These are phyloP conservation scores for Ceratocystis colombiana DNA, from an alignment of 2,329 filamentous ascomycete genomes.

Conservation along the genomic window DNA sequence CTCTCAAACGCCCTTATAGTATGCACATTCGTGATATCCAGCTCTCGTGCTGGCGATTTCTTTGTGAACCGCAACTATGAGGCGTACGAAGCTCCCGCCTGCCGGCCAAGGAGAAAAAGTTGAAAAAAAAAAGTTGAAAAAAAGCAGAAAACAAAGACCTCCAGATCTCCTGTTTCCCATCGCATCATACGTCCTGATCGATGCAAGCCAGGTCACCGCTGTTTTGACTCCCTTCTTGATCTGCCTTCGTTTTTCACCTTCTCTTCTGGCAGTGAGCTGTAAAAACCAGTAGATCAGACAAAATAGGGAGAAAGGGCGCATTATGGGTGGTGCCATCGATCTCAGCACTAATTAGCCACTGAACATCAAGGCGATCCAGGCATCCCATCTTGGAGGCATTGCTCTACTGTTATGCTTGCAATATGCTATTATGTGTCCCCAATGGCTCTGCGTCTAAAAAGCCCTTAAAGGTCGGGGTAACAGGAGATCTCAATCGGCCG, in stretches of 20 bases:
- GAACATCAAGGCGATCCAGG: not conserved
- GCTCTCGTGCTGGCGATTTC: conserved; percentile 10
- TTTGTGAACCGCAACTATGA: not conserved
- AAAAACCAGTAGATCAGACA: not conserved
- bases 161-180: not conserved
- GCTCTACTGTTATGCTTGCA: not conserved
- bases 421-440: not conserved
- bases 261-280: not conserved
- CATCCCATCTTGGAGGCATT: not conserved
- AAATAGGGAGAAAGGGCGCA: conserved; percentile 7
- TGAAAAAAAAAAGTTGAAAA: no score
- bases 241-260: not conserved
- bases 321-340: not conserved
- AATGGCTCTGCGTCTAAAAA: not conserved
- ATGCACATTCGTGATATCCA: conserved; percentile 8
- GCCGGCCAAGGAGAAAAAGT: not conserved
- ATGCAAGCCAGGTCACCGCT: not conserved
- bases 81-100: not conserved
- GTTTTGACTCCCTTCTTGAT: conserved; percentile 4
- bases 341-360: not conserved
- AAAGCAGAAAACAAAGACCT: not conserved
- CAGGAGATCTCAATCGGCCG: not conserved
- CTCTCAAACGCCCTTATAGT: not conserved
- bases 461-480: not conserved
- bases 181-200: not conserved